Base-by-base conservation (phyloP, 352 stramenopile genomes). In the Globisporangium canariense region DNA sequence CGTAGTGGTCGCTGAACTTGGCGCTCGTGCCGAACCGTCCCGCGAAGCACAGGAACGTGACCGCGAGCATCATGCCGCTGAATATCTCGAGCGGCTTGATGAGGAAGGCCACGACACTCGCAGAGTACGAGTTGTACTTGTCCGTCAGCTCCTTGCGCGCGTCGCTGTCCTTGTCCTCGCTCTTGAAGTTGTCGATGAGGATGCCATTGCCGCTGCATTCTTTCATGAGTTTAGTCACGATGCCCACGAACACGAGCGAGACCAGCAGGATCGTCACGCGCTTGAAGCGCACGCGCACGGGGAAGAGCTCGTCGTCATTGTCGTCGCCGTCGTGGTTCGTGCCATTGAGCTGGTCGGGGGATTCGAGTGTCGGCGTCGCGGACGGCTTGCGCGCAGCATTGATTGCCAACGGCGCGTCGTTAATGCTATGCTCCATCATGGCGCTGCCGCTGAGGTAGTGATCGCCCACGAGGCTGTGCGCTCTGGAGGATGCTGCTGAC, bases 1-100 rank as follows among this genome's bases (percentile, higher is more conserved):
- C 30, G 67, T 63, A 78, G 87, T 85, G 16, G n/a, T 53, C 47
- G 22, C 47, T 53, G 9, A 38, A 38, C 47, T 16, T 43, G 38
- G 47, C 20, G 22, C 10, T 53, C 22, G 20, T 61, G 55, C 38
- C 11, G 3, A 61, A 61, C 41, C 47, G 25, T 20, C 30, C 47
- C 13, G 55, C 55, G 28, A 61, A 61, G 41, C 55, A 61, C 4
- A 61, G n/a, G 38, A 61, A 61, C 6, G 20, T 20, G 22, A 61
- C 55, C 9, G 55, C 38, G 36, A 61, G 22, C 22, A 61, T 7
- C 55, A 61, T 61, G 20, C n/a, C 22, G 2, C 51, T 14, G 14
- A 32, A 52, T n/a, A 50, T 30, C 2, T 61, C 55, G 20, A 61
- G 36, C 16, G 55, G 55, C 55, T 52, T 61, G 55, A 28, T 41